Conservation (phyloP, 805 yeast genomes). For the Wickerhamiella occidentalis region DNA sequence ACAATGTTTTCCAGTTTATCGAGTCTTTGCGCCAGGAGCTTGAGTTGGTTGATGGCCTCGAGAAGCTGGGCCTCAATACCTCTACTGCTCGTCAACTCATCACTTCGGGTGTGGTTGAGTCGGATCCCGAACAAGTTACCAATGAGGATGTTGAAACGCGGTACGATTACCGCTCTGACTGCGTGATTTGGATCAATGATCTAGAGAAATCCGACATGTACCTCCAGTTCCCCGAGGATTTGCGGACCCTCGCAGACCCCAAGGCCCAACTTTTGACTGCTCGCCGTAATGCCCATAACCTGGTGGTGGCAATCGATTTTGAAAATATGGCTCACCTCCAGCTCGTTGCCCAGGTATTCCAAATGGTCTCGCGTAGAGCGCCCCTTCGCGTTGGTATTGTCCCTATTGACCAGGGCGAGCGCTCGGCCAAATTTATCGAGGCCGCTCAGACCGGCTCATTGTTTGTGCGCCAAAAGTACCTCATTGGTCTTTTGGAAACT, state of each 20-base stretch:
- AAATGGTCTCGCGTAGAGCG: conserved; percentile 35
- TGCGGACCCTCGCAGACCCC: conserved; percentile 36
- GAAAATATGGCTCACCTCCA: conserved; percentile 41
- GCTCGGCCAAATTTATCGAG: conserved; percentile 18
- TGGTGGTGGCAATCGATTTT: conserved; percentile 57
- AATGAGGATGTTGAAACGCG: conserved; percentile 15
- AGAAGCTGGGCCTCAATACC: conserved; percentile 28
- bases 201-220: conserved; percentile 53
- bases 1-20: conserved; percentile 26
- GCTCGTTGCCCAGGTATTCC: conserved; percentile 30
- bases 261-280: conserved; percentile 34
- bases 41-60: conserved; percentile 20
- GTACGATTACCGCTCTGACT: conserved; percentile 28
- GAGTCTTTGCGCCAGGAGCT: conserved; percentile 32
- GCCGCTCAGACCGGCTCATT: conserved; percentile 15
- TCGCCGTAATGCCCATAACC: conserved; percentile 61
- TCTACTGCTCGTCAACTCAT: conserved; percentile 25
- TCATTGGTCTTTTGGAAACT: conserved; percentile 15
- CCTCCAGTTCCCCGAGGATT: conserved; percentile 34
- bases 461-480: conserved; percentile 18
- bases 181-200: conserved; percentile 64
- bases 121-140: conserved; percentile 6
- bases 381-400: conserved; percentile 76
- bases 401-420: conserved; percentile 36
- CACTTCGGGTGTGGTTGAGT: conserved; percentile 14